Evolutionary conservation across 805 yeast species (phyloP), one percentile per base, ranked within the genome.

Genomic region (Starmerella etchellsii): DNA sequence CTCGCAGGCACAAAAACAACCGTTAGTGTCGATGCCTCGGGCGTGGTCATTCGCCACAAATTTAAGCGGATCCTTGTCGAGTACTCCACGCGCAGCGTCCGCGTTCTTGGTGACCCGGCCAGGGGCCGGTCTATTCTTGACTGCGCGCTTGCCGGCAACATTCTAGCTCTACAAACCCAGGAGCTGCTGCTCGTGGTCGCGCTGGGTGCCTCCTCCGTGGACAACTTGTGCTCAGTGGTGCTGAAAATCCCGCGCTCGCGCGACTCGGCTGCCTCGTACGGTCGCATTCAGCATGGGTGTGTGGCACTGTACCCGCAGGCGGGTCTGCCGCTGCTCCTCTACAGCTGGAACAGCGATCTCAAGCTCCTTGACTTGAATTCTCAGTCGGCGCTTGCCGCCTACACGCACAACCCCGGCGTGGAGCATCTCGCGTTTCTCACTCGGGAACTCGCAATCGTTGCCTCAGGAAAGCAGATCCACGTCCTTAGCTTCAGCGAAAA

Each of bases 41-140:
- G 87, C 0, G 56, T 73, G 46, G 68, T 80, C 6, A 65, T 77
- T 39, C 67, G 65, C 47, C 95, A 87, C 55, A 71, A 72, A 51
- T 79, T 79, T 1, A 64, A 69, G 34, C 68, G 78, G 42, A 67
- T 74, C 28, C 58, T 83, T 10, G 53, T 78, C 36, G 74, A 76
- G 1, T 66, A 62, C 41, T 64, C 65, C 37, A 64, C 67, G 25
- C 59, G 61, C 2, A 64, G 79, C 1, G 65, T 65, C 40, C 65
- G 74, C 32, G 50, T 81, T 5, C 51, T 74, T 22, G 88, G 88
- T 0, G 60, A 60, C 32, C 65, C 67, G 15, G 10, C 9, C 3
- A 33, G 33, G 2, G 33, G 32, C 6, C 22, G 24, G 7, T 29
- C 34, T 1, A 34, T 52, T 3, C 30, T 51, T 14, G 47, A 39